Evolutionary conservation across 768 basidiomycete species (phyloP).

Genomic region (Tricholoma saponaceum): DNA sequence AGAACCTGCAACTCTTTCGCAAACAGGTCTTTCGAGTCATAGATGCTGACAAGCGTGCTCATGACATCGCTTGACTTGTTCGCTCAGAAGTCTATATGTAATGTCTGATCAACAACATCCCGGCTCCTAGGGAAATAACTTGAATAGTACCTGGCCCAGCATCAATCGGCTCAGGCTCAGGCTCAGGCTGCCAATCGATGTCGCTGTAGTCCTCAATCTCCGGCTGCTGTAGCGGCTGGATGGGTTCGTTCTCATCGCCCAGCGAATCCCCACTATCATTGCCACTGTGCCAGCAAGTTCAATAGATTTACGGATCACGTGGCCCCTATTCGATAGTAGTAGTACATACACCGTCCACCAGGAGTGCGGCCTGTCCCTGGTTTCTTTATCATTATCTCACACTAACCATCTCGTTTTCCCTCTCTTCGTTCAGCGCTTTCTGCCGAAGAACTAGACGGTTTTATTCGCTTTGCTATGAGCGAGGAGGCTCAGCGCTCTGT

Average conservation of each 20-base stretch:
- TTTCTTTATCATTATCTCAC: too few species aligned
- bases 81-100: constrained; percentile 72
- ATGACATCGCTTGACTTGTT: constrained; percentile 92
- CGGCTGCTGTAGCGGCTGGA: constrained; percentile 67
- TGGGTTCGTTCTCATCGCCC: constrained; percentile 80
- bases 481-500: too few species aligned
- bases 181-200: constrained; percentile 91
- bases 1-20: constrained; percentile 93
- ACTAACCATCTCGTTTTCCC: too few species aligned
- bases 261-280: constrained; percentile 77
- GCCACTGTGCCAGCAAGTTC: too few species aligned
- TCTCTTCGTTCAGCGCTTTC: too few species aligned
- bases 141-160: constrained; percentile 80
- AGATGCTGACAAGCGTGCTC: constrained; percentile 95
- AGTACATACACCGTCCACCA: too few species aligned
- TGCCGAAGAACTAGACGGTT: too few species aligned
- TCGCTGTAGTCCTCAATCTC: constrained; percentile 87
- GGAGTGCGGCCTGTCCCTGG: too few species aligned
- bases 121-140: neutral
- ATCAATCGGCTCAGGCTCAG: constrained; percentile 95
- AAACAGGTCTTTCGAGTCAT: constrained; percentile 95
- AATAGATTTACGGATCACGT: too few species aligned
- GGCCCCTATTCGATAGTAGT: too few species aligned
- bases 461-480: too few species aligned
- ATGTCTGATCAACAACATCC: neutral